Evolutionary conservation across 495 filamentous ascomycete genomes (phyloP).

Genomic region (Extremus antarcticus): DNA sequence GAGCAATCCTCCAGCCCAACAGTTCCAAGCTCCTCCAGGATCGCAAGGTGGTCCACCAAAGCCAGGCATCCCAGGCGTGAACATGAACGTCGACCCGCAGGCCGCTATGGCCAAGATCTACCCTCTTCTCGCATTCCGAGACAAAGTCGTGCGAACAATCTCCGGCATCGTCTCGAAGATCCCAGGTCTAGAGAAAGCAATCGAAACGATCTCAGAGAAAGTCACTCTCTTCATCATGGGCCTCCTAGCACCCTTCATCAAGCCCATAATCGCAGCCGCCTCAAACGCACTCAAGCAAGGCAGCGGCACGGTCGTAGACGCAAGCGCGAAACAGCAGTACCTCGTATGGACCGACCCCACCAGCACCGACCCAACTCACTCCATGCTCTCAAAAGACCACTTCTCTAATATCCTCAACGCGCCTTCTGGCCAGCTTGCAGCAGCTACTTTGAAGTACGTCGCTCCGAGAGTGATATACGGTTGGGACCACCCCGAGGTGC

Average conservation of each 20-base stretch:
- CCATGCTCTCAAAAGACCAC: conserved; percentile 90
- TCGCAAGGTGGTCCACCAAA: conserved; percentile 36
- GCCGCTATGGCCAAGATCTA: conserved; percentile 78
- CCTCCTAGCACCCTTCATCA: conserved; percentile 77
- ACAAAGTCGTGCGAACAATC: conserved; percentile 80
- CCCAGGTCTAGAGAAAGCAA: conserved; percentile 71
- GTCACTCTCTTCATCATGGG: conserved; percentile 83
- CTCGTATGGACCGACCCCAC: conserved; percentile 81
- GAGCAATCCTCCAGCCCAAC: conserved; percentile 2
- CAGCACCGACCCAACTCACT: conserved; percentile 88
- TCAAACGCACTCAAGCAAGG: conserved; percentile 73
- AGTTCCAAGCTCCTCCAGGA: conserved; percentile 40
- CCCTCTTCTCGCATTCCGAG: conserved; percentile 85
- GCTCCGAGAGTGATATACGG: conserved; percentile 80
- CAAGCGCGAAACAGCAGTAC: conserved; percentile 74
- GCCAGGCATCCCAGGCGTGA: conserved; percentile 57
- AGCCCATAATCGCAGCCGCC: conserved; percentile 80
- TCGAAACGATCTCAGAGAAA: conserved; percentile 86
- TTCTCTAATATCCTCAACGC: conserved; percentile 88
- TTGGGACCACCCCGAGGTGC: conserved; percentile 74
- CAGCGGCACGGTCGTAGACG: conserved; percentile 65
- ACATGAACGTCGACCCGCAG: conserved; percentile 67
- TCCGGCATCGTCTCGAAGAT: conserved; percentile 80
- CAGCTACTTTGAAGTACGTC: conserved; percentile 68
- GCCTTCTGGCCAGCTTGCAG: conserved; percentile 71